A percentile compares a stretch with the other conserved stretches of the same genome.
Evolutionary conservation across 2,329 filamentous ascomycete species (phyloP).

Genomic region (Emergomyces orientalis): DNA sequence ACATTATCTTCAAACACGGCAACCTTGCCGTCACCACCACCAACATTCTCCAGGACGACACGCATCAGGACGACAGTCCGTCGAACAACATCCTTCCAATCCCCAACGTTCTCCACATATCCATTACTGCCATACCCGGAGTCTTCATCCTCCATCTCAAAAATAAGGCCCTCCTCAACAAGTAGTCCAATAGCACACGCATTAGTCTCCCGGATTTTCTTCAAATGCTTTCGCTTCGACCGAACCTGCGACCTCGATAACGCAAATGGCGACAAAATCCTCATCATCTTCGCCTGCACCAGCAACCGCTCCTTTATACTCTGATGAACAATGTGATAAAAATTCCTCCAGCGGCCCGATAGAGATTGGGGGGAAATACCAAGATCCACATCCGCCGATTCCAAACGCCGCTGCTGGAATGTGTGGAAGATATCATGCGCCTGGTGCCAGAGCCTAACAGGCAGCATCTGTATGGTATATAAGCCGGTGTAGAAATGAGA

Average conservation of each 20-base stretch:
- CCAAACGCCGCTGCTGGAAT: slow-evolving; percentile 34
- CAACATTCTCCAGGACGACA: slow-evolving; percentile 65
- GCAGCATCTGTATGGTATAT: slow-evolving; percentile 80
- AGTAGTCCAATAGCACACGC: slow-evolving; percentile 80
- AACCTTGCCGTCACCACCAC: slow-evolving; percentile 48
- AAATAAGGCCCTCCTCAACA: slow-evolving; percentile 72
- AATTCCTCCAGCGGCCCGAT: slow-evolving; percentile 46
- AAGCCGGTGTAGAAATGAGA: slow-evolving; percentile 70
- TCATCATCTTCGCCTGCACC: slow-evolving; percentile 57
- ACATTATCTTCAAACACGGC: slow-evolving; percentile 49
- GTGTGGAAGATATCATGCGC: slow-evolving; percentile 57
- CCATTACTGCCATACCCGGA: slow-evolving; percentile 47
- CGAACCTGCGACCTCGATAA: slow-evolving; percentile 65
- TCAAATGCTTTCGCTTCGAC: slow-evolving; percentile 61
- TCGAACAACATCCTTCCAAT: slow-evolving; percentile 67
- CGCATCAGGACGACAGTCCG: slow-evolving; percentile 79
- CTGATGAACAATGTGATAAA: slow-evolving; percentile 71
- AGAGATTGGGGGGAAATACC: slow-evolving; percentile 21
- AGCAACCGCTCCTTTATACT: slow-evolving; percentile 66
- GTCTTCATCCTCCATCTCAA: slow-evolving; percentile 53
- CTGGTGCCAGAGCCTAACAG: slow-evolving; percentile 64
- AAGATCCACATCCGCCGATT: slow-evolving; percentile 11
- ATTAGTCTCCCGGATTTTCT: slow-evolving; percentile 65
- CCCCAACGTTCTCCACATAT: slow-evolving; percentile 36
- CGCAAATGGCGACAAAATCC: slow-evolving; percentile 69